Evolutionary conservation across 495 filamentous ascomycete genomes (phyloP).

Genomic region (Neurospora sp.): DNA sequence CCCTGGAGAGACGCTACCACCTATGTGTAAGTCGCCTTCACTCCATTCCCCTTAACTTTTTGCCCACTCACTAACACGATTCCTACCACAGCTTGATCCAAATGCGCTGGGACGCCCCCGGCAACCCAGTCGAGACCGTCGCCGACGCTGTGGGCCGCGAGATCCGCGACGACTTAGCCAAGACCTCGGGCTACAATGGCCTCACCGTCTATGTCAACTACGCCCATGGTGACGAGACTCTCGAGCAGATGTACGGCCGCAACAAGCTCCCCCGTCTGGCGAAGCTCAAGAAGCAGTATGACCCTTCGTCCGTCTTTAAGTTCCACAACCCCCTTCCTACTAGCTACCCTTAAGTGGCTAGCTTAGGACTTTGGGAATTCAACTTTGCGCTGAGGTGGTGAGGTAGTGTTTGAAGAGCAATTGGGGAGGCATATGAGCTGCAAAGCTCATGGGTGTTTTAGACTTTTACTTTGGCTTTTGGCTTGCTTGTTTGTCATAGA

Average conservation of each 20-base stretch:
- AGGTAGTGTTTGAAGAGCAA: background rate
- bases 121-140: background rate
- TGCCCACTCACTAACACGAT: background rate
- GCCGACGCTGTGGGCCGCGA: background rate
- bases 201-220: conserved; percentile 25
- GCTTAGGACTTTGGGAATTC: background rate
- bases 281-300: conserved; percentile 21
- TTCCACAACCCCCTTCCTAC: conserved; percentile 11
- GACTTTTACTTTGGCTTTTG: background rate
- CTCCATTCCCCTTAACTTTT: background rate
- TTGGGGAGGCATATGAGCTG: background rate
- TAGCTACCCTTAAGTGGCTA: background rate
- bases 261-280: conserved; percentile 19
- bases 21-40: background rate
- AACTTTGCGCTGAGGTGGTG: background rate
- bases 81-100: background rate
- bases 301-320: conserved; percentile 18
- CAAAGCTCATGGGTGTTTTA: background rate
- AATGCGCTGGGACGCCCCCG: background rate
- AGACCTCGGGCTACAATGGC: conserved; percentile 11
- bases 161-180: background rate
- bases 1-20: background rate
- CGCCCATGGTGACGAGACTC: conserved; percentile 27
- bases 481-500: background rate
- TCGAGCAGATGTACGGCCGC: conserved; percentile 13